Evolutionary conservation across 805 yeast genomes (phyloP).

Genomic region (Brettanomyces naardenensis): DNA sequence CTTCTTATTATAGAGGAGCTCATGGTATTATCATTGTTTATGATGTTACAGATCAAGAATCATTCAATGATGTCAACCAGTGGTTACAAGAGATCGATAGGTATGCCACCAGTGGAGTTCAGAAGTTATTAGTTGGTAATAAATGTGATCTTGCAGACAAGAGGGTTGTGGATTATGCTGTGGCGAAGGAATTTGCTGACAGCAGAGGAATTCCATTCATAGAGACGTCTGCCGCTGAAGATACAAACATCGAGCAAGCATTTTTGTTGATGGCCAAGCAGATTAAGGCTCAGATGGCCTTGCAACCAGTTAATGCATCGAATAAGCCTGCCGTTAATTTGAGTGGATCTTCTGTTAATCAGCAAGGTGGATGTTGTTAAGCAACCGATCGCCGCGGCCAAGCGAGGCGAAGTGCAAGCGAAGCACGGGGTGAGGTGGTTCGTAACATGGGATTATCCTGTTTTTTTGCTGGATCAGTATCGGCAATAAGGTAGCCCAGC

Average conservation of each 20-base stretch:
- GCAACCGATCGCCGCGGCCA: too few species aligned
- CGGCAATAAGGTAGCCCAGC: too few species aligned
- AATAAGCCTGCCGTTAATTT: slow-evolving; percentile 64
- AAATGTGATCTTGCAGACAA: slow-evolving; percentile 91
- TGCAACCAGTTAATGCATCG: slow-evolving; percentile 30
- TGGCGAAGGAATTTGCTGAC: slow-evolving; percentile 97
- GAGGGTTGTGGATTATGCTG: slow-evolving; percentile 91
- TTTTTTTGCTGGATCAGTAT: too few species aligned
- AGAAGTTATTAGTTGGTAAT: slow-evolving; percentile 93
- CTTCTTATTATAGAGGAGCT: slow-evolving; percentile 96
- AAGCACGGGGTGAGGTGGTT: not conserved
- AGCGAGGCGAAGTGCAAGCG: not conserved
- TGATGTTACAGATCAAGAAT: slow-evolving; percentile 96
- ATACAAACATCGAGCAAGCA: slow-evolving; percentile 97
- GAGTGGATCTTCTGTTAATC: slow-evolving; percentile 55
- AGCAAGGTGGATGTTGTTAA: slow-evolving; percentile 41
- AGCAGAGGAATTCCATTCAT: slow-evolving; percentile 88
- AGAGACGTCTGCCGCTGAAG: slow-evolving; percentile 92
- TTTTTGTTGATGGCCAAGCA: slow-evolving; percentile 98
- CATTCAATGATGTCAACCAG: slow-evolving; percentile 92
- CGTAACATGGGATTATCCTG: too few species aligned
- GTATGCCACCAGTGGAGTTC: slow-evolving; percentile 95
- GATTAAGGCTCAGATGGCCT: slow-evolving; percentile 91
- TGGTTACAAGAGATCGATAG: slow-evolving; percentile 99
- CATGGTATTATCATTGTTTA: slow-evolving; percentile 97